Percentiles rank a stretch among this genome's conserved stretches.
phyloP scores from a whole-genome alignment of 306 rosid species.

The Glycine tomentella region DNA sequence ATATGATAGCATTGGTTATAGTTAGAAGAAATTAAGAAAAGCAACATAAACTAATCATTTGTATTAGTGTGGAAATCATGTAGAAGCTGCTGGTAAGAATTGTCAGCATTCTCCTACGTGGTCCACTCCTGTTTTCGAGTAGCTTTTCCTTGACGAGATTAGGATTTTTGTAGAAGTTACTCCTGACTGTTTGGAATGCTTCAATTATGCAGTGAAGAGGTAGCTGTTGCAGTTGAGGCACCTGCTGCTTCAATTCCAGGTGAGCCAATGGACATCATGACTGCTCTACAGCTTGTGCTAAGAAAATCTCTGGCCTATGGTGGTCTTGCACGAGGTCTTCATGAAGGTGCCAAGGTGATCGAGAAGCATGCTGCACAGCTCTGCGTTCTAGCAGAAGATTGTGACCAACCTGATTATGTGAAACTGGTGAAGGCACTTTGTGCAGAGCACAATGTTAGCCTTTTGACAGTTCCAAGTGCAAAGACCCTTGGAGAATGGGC shows the following conservation, averaged over 20 bases:
- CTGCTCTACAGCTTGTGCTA: constrained; percentile 81
- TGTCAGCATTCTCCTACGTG: background rate
- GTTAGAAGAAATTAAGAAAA: background rate
- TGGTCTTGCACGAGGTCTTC: constrained; percentile 81
- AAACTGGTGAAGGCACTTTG: constrained; percentile 85
- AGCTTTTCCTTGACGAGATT: background rate
- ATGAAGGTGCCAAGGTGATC: constrained; percentile 78
- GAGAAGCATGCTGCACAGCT: constrained; percentile 90
- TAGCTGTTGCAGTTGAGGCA: constrained; percentile 38
- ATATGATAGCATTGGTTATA: background rate
- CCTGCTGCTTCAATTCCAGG: constrained; percentile 43
- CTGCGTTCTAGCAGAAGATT: constrained; percentile 83
- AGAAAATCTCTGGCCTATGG: constrained; percentile 84
- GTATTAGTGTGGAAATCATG: background rate
- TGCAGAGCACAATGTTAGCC: constrained; percentile 74
- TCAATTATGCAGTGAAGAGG: constrained; percentile 47
- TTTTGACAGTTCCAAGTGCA: constrained; percentile 79
- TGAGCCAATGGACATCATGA: constrained; percentile 58
- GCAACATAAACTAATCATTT: background rate
- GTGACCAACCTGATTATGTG: constrained; percentile 82
- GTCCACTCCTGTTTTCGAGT: background rate
- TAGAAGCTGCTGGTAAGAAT: background rate
- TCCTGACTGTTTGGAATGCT: constrained; percentile 13
- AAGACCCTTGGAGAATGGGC: constrained; percentile 94
- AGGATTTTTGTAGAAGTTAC: background rate